These are phyloP conservation scores for Solanum okadae DNA, from an alignment of 257 asterid genomes.

Conservation along the genomic window DNA sequence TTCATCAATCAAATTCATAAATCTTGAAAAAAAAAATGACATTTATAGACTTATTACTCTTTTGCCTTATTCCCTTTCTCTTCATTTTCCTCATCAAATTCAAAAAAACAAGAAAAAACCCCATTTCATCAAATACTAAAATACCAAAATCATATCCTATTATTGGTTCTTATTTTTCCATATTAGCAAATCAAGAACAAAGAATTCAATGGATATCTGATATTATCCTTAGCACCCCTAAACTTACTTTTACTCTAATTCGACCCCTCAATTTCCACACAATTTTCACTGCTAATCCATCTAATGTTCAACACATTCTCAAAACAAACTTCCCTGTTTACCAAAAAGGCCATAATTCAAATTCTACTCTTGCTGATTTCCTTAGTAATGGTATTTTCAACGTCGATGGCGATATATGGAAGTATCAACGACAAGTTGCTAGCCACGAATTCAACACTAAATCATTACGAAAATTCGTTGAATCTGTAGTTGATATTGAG, in stretches of 20 bases:
- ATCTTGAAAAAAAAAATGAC: background rate
- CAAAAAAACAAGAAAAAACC: background rate
- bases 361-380: conserved; percentile 9
- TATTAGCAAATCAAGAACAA: conserved; percentile 26
- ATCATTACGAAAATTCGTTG: conserved; percentile 47
- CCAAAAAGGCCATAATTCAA: conserved; percentile 10
- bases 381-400: conserved; percentile 67
- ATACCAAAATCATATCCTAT: conserved; percentile 42
- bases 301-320: conserved; percentile 60
- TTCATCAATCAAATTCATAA: background rate
- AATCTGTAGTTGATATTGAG: conserved; percentile 42
- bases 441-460: conserved; percentile 53
- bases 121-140: background rate
- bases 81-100: conserved; percentile 10
- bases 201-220: conserved; percentile 50
- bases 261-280: conserved; percentile 39
- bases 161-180: conserved; percentile 33
- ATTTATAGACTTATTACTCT: background rate
- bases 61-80: conserved; percentile 13
- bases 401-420: conserved; percentile 51
- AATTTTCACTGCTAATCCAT: conserved; percentile 51
- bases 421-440: conserved; percentile 44
- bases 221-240: conserved; percentile 21
- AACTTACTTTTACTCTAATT: conserved; percentile 48
- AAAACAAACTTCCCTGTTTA: conserved; percentile 38